These are phyloP conservation scores for Saccharomyces hybrid DNA, from an alignment of 1,139 yeast genomes.

Conservation along the genomic window DNA sequence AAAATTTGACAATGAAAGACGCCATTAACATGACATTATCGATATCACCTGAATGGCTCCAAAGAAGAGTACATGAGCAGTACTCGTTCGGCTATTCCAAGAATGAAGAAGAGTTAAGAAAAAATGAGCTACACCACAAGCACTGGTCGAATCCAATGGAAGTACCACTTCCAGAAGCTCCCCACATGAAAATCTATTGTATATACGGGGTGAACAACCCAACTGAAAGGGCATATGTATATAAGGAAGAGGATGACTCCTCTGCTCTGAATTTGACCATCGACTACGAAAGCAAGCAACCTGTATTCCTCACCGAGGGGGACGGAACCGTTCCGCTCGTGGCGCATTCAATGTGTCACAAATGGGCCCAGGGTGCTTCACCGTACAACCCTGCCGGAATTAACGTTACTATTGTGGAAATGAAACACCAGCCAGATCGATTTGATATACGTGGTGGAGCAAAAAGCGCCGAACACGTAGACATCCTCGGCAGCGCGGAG, in stretches of 20 bases:
- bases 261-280: conserved; percentile 60
- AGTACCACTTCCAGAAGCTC: conserved; percentile 85
- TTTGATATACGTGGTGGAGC: conserved; percentile 97
- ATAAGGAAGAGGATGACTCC: conserved; percentile 53
- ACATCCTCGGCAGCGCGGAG: conserved; percentile 87
- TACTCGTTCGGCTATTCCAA: conserved; percentile 75
- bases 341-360: conserved; percentile 74
- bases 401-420: conserved; percentile 74
- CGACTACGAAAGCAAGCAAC: conserved; percentile 44
- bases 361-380: conserved; percentile 69
- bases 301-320: conserved; percentile 82
- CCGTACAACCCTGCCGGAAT: conserved; percentile 76
- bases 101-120: conserved; percentile 47
- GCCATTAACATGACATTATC: conserved; percentile 59
- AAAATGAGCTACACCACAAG: conserved; percentile 57
- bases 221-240: conserved; percentile 86
- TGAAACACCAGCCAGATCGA: conserved; percentile 85
- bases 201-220: conserved; percentile 95
- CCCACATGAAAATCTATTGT: conserved; percentile 80
- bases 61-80: conserved; percentile 51
- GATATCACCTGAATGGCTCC: conserved; percentile 70
- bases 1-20: conserved; percentile 57
- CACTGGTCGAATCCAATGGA: conserved; percentile 94
- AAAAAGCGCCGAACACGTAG: conserved; percentile 96
- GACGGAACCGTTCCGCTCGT: conserved; percentile 90